Evolutionary conservation across 2,329 filamentous ascomycete species (phyloP).

Genomic region (Botrytis squamosa): DNA sequence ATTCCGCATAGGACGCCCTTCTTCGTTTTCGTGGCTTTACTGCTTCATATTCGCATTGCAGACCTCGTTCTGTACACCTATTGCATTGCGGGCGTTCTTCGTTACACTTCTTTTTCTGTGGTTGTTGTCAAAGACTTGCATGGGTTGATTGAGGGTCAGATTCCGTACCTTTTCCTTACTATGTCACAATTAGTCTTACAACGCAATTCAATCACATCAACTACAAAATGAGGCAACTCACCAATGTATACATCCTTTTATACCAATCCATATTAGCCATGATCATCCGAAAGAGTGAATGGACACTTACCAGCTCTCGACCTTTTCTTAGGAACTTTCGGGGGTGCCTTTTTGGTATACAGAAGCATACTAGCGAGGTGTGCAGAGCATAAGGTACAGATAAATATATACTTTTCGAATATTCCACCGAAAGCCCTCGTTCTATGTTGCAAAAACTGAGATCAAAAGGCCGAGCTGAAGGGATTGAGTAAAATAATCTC

Average conservation of each 20-base stretch:
- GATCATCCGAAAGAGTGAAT: background rate
- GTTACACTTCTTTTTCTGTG: conserved; percentile 41
- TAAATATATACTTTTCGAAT: background rate
- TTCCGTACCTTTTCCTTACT: conserved; percentile 40
- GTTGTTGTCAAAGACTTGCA: conserved; percentile 22
- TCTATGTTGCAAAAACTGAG: background rate
- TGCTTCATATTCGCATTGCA: conserved; percentile 38
- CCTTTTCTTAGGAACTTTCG: conserved; percentile 58
- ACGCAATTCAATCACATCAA: background rate
- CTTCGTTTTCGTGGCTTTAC: conserved; percentile 36
- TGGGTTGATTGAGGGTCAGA: background rate
- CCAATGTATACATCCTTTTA: conserved; percentile 39
- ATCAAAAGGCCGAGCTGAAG: background rate
- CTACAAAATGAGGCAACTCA: conserved; percentile 25
- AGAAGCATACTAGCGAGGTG: conserved; percentile 49
- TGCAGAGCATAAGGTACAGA: background rate
- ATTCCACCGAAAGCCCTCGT: background rate
- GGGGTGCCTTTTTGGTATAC: conserved; percentile 56
- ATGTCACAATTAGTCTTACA: conserved; percentile 27
- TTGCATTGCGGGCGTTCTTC: conserved; percentile 38
- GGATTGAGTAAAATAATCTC: background rate
- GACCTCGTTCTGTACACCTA: conserved; percentile 35
- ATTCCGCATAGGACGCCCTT: conserved; percentile 25
- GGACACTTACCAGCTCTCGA: conserved; percentile 55
- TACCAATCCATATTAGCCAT: conserved; percentile 24